Evolutionary conservation across 148 eudicot species (phyloP), one percentile per base, ranked within the genome.

Genomic region (Cornus florida): DNA sequence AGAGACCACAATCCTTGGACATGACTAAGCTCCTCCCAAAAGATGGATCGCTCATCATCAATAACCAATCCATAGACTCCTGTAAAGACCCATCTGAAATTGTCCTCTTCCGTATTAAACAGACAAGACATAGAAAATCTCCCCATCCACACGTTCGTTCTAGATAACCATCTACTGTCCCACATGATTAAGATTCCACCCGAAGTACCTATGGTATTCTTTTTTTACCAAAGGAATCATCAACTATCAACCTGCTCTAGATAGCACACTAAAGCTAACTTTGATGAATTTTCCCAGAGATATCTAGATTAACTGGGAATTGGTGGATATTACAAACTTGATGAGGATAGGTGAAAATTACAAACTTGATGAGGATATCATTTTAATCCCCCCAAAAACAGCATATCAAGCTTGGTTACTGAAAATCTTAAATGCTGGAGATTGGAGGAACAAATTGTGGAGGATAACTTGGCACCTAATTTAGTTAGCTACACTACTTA

Each of bases 301-400:
- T 62, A 62, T 19, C 64, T 19, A 62, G 24, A 19, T 62, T 62
- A 7, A 19, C 23, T 17, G 56, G 43, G 28, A 6, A 6, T 19
- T 19, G 53, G 73, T 39, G 50, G 48, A 9, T 59, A 50, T 20
- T 35, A 2, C 77, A 59, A 35, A 35, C 2, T 35, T 35, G 28
- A 28, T 28, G 28, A 28, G 28, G 28, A 28, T 28, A 28, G 53
- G 72, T 38, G 50, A 28, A 8, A 33, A 48, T 20, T 33, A 1
- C 77, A 59, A 60, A 59, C 60, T 32, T 1, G 32, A 31, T 20
- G 23, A 75, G 35, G 35, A 65, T 41, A 41, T 46, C 56, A 41
- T 13, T 75, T 75, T 75, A 4, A 23, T 62, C 46, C 77, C n/a
- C 35, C 50, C 68, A 62, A 39, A 56, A 41, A 17, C 33, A 62